Percentiles rank a stretch among this genome's conserved stretches.
Evolutionary conservation across 2,329 filamentous ascomycete genomes (phyloP).

Genomic region (Apiospora malaysiana): DNA sequence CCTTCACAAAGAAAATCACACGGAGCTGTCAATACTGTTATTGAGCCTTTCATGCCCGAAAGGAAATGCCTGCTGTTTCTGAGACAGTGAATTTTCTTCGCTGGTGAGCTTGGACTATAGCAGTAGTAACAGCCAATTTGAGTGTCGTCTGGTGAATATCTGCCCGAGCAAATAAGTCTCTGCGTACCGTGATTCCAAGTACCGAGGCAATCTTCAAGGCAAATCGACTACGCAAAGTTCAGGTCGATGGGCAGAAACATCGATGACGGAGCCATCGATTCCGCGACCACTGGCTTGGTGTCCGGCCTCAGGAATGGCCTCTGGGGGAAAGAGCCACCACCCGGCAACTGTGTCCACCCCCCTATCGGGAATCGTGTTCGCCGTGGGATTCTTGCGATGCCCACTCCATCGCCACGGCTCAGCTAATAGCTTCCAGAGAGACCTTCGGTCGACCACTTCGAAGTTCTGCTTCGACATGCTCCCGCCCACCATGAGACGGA

Average conservation of each 20-base stretch:
- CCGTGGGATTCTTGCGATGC: not conserved
- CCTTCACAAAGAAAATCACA: no score
- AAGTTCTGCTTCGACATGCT: slow-evolving; percentile 11
- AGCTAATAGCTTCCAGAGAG: not conserved
- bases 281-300: not conserved
- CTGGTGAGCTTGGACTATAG: not conserved
- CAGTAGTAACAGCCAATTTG: not conserved
- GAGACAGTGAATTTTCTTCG: not conserved
- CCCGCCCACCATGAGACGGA: slow-evolving; percentile 17
- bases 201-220: not conserved
- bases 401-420: slow-evolving; percentile 14
- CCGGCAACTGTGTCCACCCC: slow-evolving; percentile 1
- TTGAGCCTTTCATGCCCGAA: not conserved
- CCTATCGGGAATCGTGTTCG: not conserved
- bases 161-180: not conserved
- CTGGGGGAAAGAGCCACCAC: slow-evolving; percentile 16
- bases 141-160: not conserved
- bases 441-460: not conserved
- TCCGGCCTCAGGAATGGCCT: slow-evolving; percentile 5
- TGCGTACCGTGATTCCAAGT: not conserved
- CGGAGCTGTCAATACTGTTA: not conserved
- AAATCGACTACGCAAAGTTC: slow-evolving; percentile 15
- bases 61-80: not conserved
- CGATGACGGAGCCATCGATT: not conserved
- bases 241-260: slow-evolving; percentile 16